Evolutionary conservation across 805 yeast species (phyloP), one percentile per base, ranked within the genome.

Genomic region (Candida easanensis): DNA sequence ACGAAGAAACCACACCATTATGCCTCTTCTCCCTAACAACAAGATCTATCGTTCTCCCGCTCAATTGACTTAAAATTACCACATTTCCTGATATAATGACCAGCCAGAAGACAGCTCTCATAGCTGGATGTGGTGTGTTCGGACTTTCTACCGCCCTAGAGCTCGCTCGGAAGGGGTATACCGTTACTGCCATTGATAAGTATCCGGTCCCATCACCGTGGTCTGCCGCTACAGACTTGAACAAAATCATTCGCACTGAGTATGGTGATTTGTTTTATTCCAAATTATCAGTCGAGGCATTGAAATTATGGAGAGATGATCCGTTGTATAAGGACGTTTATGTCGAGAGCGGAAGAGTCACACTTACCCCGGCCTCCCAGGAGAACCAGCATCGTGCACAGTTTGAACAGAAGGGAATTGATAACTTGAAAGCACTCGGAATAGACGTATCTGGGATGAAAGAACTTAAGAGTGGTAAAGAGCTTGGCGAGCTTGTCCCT

Each of bases 221-320:
- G 56, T 68, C 77, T 3, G 78, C 79, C 22, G 70, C 77, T 9
- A 66, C 64, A 42, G 81, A 76, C 47, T 62, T 63, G 40, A 75
- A 75, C 51, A 74, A 76, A 51, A 74, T 76, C 37, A 65, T 76
- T 14, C 59, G 79, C 38, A 62, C 73, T 0, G 80, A 74, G 48
- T 75, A 76, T 47, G 55, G 66, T 5, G 76, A 73, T 41, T 33
- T 58, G 23, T 53, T 62, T n/a, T 74, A 74, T 44, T 57, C 77
- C 4, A 58, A 60, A 36, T 46, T 76, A 51, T 62, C 75, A 4
- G 60, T 72, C 4, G 79, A 76, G 49, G 78, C 80, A 2, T 52
- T 71, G 33, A 42, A 56, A 9, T 43, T 55, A 41, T 73, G 77
- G 75, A 57, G 57, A 18, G 49, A 42, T 11, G 44, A 42, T 26